These are phyloP conservation scores for Vitis riparia DNA, from an alignment of 164 flowering plant genomes.

Conservation along the genomic window DNA sequence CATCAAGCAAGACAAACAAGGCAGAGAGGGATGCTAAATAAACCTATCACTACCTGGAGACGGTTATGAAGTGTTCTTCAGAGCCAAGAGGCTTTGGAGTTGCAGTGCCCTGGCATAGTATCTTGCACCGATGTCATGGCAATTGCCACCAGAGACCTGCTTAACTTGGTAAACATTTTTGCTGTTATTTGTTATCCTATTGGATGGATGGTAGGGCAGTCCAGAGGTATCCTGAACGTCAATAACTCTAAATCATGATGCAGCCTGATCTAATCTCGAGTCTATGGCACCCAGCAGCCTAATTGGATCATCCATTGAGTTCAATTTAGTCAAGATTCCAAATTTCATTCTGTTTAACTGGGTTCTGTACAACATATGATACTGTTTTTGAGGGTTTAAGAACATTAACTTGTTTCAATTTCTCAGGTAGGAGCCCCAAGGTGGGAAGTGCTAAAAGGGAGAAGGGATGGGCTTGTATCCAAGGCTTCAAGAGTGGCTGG, in stretches of 20 bases:
- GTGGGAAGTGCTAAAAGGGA: constrained; percentile 6
- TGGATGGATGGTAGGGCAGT: too few relatives aligned
- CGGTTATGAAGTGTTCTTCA: constrained; percentile 1
- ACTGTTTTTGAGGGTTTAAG: too few relatives aligned
- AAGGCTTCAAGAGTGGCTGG: not conserved
- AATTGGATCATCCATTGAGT: too few relatives aligned
- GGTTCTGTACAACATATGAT: too few relatives aligned
- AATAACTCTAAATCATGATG: too few relatives aligned
- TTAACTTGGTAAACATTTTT: not conserved
- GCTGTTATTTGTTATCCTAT: too few relatives aligned
- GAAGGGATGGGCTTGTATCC: constrained; percentile 4
- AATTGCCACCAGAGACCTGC: not conserved
- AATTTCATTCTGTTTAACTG: too few relatives aligned
- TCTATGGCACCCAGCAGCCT: too few relatives aligned
- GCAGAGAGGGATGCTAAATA: constrained; percentile 8
- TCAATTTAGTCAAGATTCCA: too few relatives aligned
- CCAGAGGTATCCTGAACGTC: too few relatives aligned
- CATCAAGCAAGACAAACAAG: not conserved
- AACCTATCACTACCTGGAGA: constrained; percentile 11
- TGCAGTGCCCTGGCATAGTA: constrained; percentile 4
- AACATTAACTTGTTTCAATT: not conserved
- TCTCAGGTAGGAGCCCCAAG: constrained; percentile 1
- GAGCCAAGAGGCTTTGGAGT: constrained; percentile 6
- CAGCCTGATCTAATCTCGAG: too few relatives aligned
- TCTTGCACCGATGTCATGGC: constrained; percentile 11